phyloP scores from a whole-genome alignment of 768 basidiomycete species.

The Kwoniella mangroviensis region DNA sequence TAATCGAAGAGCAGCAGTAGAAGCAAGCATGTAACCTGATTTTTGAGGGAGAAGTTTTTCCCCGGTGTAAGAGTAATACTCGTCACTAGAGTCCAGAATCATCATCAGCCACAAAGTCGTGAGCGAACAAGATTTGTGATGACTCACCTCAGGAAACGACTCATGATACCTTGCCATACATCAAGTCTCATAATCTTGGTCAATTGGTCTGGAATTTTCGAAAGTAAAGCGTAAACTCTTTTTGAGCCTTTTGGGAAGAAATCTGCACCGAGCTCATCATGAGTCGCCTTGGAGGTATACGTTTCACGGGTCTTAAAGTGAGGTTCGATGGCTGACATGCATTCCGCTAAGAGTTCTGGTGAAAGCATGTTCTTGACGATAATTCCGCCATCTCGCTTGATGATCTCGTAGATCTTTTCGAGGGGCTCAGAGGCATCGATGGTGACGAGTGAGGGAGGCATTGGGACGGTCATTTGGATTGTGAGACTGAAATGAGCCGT shows the following conservation, averaged over 20 bases:
- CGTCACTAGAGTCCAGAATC: conserved; percentile 17
- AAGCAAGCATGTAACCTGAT: conserved; percentile 26
- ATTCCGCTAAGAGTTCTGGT: conserved; percentile 24
- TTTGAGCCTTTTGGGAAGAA: conserved; percentile 31
- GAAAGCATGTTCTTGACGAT: conserved; percentile 28
- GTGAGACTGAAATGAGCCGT: neutral
- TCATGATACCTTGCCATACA: conserved; percentile 31
- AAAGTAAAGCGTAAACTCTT: conserved; percentile 24
- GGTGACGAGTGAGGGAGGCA: conserved; percentile 23
- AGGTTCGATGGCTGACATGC: conserved; percentile 28
- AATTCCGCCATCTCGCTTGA: conserved; percentile 28
- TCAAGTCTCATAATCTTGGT: conserved; percentile 20
- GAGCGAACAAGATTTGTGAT: neutral
- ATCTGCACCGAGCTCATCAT: conserved; percentile 31
- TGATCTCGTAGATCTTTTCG: conserved; percentile 33
- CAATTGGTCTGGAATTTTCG: conserved; percentile 18
- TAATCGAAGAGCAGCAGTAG: conserved; percentile 26
- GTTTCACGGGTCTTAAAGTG: conserved; percentile 18
- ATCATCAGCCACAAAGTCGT: neutral
- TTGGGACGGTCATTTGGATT: conserved; percentile 9
- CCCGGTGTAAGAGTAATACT: conserved; percentile 29
- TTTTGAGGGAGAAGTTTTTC: conserved; percentile 27
- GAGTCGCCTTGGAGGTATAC: conserved; percentile 25
- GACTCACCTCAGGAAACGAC: conserved; percentile 23
- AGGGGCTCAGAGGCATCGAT: conserved; percentile 29